Percentiles rank a stretch among this genome's conserved stretches.
Evolutionary conservation across 2,329 filamentous ascomycete species (phyloP).

Genomic region (Daldinia sp.): DNA sequence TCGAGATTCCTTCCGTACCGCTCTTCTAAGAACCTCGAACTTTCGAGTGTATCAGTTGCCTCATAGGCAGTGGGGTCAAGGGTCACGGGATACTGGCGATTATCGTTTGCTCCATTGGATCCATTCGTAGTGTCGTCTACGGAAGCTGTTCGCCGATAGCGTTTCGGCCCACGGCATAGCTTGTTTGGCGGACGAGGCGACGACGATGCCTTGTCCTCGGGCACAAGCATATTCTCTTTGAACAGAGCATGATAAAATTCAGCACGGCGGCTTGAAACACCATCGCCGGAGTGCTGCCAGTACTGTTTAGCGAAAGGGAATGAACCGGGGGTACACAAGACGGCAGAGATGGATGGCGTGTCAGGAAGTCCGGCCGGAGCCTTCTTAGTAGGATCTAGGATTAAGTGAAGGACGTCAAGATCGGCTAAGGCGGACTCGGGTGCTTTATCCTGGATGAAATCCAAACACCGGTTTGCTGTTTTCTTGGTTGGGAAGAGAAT

Average conservation of each 20-base stretch:
- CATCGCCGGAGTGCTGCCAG: conserved; percentile 96
- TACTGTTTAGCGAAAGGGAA: conserved; percentile 87
- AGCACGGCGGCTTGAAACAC: conserved; percentile 87
- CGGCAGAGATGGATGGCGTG: conserved; percentile 69
- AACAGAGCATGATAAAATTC: conserved; percentile 86
- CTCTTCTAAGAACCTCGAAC: conserved; percentile 86
- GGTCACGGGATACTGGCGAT: conserved; percentile 27
- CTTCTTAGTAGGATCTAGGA: conserved; percentile 65
- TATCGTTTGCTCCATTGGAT: conserved; percentile 34
- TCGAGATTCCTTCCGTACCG: conserved; percentile 92
- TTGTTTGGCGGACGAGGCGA: conserved; percentile 48
- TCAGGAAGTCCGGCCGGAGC: conserved; percentile 62
- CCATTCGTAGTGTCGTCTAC: conserved; percentile 47
- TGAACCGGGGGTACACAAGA: conserved; percentile 73
- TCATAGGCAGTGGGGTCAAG: conserved; percentile 36
- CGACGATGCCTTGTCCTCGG: conserved; percentile 36
- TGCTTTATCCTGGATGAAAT: conserved; percentile 73
- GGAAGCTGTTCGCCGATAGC: conserved; percentile 73
- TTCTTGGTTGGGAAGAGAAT: conserved; percentile 82
- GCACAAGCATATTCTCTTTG: conserved; percentile 68
- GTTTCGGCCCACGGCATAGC: conserved; percentile 73
- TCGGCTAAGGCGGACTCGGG: conserved; percentile 58
- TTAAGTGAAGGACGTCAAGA: conserved; percentile 68
- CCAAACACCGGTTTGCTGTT: conserved; percentile 75
- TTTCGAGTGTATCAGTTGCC: conserved; percentile 65